These are phyloP conservation scores for Sistotremastrum niveocremeum DNA, from an alignment of 768 basidiomycete genomes.

Conservation along the genomic window DNA sequence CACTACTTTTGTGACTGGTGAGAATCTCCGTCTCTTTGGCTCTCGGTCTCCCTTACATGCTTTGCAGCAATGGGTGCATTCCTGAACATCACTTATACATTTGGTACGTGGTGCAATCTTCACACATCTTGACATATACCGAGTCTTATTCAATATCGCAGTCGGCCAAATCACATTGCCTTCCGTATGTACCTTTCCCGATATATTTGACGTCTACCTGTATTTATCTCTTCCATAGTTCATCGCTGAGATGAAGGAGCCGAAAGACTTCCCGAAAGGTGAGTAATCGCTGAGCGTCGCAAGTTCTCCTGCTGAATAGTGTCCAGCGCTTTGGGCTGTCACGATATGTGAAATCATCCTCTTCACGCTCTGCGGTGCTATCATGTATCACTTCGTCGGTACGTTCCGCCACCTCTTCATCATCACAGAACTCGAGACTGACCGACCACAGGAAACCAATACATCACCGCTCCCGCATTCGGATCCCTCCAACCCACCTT, in stretches of 20 bases:
- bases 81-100: slow-evolving; percentile 32
- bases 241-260: slow-evolving; percentile 35
- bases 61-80: slow-evolving; percentile 25
- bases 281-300: neutral
- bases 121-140: too few relatives aligned
- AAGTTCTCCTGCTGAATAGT: neutral
- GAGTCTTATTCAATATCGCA: too few relatives aligned
- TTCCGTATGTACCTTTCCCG: slow-evolving; percentile 13
- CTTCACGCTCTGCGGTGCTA: slow-evolving; percentile 29
- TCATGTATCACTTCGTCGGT: slow-evolving; percentile 29
- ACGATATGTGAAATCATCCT: slow-evolving; percentile 29
- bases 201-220: neutral
- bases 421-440: neutral
- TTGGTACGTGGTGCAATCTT: slow-evolving; percentile 4
- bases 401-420: neutral
- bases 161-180: slow-evolving; percentile 33
- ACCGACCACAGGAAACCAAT: slow-evolving; percentile 22
- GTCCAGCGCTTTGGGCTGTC: slow-evolving; percentile 27
- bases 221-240: slow-evolving; percentile 15
- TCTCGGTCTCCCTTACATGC: neutral
- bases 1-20: slow-evolving; percentile 25
- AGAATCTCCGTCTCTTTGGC: neutral
- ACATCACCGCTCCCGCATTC: slow-evolving; percentile 31
- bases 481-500: slow-evolving; percentile 23
- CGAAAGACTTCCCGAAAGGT: slow-evolving; percentile 33